Percentiles rank a stretch among this genome's conserved stretches.
phyloP scores from a whole-genome alignment of 441 rosid species.

The Gossypium lobatum region DNA sequence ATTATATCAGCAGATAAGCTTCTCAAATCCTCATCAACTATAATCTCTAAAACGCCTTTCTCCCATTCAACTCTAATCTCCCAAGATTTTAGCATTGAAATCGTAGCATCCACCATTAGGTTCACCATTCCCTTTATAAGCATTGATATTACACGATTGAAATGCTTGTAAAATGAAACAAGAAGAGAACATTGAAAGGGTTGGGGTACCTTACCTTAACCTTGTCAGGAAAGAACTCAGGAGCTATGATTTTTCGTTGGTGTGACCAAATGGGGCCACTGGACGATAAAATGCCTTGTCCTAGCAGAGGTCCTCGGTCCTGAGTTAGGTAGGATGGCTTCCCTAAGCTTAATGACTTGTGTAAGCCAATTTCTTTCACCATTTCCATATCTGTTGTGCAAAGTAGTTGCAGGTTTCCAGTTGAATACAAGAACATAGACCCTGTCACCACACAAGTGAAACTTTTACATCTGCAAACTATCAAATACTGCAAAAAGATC shows the following conservation, averaged over 20 bases:
- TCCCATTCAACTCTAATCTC: constrained; percentile 29
- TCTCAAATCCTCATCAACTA: constrained; percentile 38
- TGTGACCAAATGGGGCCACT: constrained; percentile 40
- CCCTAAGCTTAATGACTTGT: constrained; percentile 31
- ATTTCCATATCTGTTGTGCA: constrained; percentile 30
- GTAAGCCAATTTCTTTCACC: constrained; percentile 35
- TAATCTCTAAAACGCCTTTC: constrained; percentile 29
- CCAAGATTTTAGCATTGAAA: constrained; percentile 35
- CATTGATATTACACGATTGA: neutral
- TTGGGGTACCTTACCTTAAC: constrained; percentile 37
- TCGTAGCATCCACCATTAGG: constrained; percentile 48
- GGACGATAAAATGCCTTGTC: constrained; percentile 37
- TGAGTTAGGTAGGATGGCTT: constrained; percentile 40
- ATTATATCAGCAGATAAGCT: constrained; percentile 50
- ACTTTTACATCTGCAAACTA: neutral
- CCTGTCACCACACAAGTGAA: constrained; percentile 20
- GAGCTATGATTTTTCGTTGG: constrained; percentile 47
- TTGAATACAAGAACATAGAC: constrained; percentile 34
- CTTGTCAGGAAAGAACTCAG: constrained; percentile 35
- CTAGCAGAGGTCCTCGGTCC: constrained; percentile 41
- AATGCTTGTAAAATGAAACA: neutral
- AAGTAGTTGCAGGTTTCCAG: constrained; percentile 27
- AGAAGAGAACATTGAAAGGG: neutral
- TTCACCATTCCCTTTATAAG: constrained; percentile 36
- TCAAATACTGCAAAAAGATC: neutral